Percentiles rank a stretch among this genome's conserved stretches.
Conservation (phyloP, 2,329 filamentous ascomycete species). For the Colletotrichum tabaci region DNA sequence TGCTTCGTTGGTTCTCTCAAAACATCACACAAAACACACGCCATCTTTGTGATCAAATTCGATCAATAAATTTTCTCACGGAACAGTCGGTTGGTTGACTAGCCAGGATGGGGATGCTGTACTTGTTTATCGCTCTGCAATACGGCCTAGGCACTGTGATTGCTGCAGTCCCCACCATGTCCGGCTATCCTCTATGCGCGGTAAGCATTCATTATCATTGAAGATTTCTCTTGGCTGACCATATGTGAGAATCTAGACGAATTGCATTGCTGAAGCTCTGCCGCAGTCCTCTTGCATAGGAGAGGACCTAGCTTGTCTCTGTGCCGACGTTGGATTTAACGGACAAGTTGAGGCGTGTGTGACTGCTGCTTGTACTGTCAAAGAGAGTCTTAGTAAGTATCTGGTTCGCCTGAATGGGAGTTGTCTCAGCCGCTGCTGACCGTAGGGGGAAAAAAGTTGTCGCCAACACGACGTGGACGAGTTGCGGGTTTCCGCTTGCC, state of each 20-base stretch:
- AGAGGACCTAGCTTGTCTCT: constrained; percentile 16
- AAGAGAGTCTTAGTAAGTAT: constrained; percentile 1
- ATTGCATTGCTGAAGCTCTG: background rate
- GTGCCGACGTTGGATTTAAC: background rate
- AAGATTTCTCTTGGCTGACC: background rate
- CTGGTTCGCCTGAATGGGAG: background rate
- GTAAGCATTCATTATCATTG: background rate
- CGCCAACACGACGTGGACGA: constrained; percentile 15
- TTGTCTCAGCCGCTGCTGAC: background rate
- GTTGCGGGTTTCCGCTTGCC: constrained; percentile 18
- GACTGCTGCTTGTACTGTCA: constrained; percentile 1
- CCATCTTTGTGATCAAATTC: too few species aligned
- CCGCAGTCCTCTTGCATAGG: constrained; percentile 7
- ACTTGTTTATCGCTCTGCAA: background rate
- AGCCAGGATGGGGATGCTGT: background rate
- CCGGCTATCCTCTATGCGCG: constrained; percentile 15
- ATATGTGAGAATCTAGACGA: background rate
- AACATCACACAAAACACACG: too few species aligned
- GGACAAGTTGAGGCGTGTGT: constrained; percentile 2
- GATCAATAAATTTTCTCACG: too few species aligned
- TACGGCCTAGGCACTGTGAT: background rate
- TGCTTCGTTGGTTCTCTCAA: too few species aligned
- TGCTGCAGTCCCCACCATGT: background rate
- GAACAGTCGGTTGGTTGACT: too few species aligned
- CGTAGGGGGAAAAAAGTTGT: background rate